These are phyloP conservation scores for Thalassia testudinum DNA, from an alignment of 116 monocot species.

Conservation along the genomic window DNA sequence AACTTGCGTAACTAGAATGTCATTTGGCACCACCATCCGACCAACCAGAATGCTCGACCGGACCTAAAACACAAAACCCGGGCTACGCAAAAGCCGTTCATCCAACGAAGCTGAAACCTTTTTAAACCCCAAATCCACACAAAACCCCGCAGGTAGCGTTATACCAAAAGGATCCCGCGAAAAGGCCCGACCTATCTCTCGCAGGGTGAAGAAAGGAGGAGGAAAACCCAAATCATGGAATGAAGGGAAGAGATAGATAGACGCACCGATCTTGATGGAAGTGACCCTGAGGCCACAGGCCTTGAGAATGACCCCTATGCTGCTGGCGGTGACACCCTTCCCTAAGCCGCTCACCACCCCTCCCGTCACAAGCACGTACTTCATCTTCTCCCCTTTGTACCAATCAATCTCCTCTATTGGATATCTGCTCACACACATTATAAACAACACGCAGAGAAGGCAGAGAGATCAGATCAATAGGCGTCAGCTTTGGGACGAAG, in stretches of 20 bases:
- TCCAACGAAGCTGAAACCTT: too few species aligned
- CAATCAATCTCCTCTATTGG: too few species aligned
- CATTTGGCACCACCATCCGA: too few species aligned
- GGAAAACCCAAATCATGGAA: not conserved
- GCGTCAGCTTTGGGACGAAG: not conserved
- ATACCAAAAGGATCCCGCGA: not conserved
- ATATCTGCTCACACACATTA: too few species aligned
- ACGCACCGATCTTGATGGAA: constrained; percentile 35
- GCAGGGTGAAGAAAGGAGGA: not conserved
- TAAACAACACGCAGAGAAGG: not conserved
- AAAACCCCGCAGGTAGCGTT: too few species aligned
- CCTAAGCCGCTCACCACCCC: constrained; percentile 43
- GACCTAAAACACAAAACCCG: too few species aligned
- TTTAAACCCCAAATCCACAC: too few species aligned
- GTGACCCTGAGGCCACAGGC: constrained; percentile 39
- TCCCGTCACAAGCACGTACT: constrained; percentile 38
- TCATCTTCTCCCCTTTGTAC: constrained; percentile 16
- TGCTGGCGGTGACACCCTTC: constrained; percentile 44
- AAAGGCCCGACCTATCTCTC: not conserved
- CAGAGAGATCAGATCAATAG: not conserved
- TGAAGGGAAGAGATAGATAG: not conserved
- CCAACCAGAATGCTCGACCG: too few species aligned
- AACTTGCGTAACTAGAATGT: too few species aligned
- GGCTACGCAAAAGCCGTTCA: too few species aligned
- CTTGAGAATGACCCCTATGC: constrained; percentile 40